Base-by-base conservation (phyloP, 108 stramenopile genomes). In the Aurantiochytrium sp. region DNA sequence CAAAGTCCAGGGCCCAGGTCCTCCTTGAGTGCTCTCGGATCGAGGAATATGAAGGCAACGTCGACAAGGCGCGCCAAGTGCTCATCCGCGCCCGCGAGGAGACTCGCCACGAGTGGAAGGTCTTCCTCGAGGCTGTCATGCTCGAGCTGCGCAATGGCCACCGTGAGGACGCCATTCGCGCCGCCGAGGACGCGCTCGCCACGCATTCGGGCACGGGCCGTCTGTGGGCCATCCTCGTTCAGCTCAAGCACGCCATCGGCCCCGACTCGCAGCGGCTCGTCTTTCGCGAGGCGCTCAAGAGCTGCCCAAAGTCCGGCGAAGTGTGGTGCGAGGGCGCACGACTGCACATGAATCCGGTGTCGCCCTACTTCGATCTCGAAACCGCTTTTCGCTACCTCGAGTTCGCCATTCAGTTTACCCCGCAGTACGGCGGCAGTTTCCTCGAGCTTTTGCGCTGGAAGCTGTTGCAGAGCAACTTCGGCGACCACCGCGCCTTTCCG, bases 361-460 rank as follows among this genome's bases (percentile, higher is more conserved):
- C 94, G 32, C 90, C 88, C 4, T 92, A 92, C 3, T 97, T 98
- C 88, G 96, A 97, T 89, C 90, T 97, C 48, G 89, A 91, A 27
- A 85, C 90, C 8, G 96, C 97, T 39, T 86, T 89, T 1, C 89
- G 93, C 4, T 95, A 96, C 87, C 92, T 98, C n/a, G 92, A 87
- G 54, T 99, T 98, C 92, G 97, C 98, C 39, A 95, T 96, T 39
- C 95, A 94, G 89, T 99, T 99, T 91, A 99, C 98, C 8, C 98
- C 98, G 48, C 98, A 99, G 89, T 99, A 96, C 86, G 98, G 98
- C 4, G 97, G 98, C 87, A 94, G 95, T 86, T 97, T 98, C 88
- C 88, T 97, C 55, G 97, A 97, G 87, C 89, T 92, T 19, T 37
- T 96, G 54, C 90, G 95, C 27, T 87, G 96, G 73, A 90, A 95